Conservation (phyloP, 352 stramenopile genomes). For the Phytophthora sp. region DNA sequence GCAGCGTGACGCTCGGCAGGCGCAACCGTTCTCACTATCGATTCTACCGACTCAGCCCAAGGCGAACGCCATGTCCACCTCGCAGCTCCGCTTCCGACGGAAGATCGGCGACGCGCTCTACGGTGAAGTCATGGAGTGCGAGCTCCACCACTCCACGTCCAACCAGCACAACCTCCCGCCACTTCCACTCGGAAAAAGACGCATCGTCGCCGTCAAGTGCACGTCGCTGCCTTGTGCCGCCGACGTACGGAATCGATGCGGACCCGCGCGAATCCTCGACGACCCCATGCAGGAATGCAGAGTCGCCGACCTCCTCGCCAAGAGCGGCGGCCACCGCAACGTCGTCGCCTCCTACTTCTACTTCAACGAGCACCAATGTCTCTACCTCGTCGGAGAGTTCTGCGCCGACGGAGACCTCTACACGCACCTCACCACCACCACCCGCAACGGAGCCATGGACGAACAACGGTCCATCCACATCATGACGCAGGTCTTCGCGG, state of each 20-base stretch:
- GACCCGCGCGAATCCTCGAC: slow-evolving; percentile 1
- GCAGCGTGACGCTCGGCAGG: not conserved
- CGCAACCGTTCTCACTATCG: not conserved
- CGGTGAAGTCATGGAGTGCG: slow-evolving; percentile 33
- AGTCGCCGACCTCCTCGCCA: slow-evolving; percentile 4
- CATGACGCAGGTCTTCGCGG: slow-evolving; percentile 38
- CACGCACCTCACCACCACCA: not conserved
- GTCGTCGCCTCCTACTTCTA: slow-evolving; percentile 21
- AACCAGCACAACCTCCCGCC: not conserved
- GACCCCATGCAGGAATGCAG: slow-evolving; percentile 23
- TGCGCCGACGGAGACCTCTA: slow-evolving; percentile 45
- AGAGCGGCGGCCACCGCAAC: slow-evolving; percentile 15
- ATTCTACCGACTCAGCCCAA: not conserved
- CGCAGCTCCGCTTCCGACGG: slow-evolving; percentile 24
- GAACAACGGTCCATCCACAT: slow-evolving; percentile 15
- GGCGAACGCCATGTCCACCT: slow-evolving; percentile 22
- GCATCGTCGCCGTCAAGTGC: slow-evolving; percentile 34
- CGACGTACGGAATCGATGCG: not conserved
- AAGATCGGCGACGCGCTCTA: slow-evolving; percentile 35
- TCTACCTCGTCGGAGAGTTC: slow-evolving; percentile 47
- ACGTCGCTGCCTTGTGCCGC: slow-evolving; percentile 7
- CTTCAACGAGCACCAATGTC: slow-evolving; percentile 14
- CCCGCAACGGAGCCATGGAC: not conserved
- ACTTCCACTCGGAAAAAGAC: not conserved
- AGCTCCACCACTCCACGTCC: not conserved